Percentiles rank a stretch among this genome's conserved stretches.
phyloP scores from a whole-genome alignment of 768 basidiomycete genomes.

The Tylopilus balloui region DNA sequence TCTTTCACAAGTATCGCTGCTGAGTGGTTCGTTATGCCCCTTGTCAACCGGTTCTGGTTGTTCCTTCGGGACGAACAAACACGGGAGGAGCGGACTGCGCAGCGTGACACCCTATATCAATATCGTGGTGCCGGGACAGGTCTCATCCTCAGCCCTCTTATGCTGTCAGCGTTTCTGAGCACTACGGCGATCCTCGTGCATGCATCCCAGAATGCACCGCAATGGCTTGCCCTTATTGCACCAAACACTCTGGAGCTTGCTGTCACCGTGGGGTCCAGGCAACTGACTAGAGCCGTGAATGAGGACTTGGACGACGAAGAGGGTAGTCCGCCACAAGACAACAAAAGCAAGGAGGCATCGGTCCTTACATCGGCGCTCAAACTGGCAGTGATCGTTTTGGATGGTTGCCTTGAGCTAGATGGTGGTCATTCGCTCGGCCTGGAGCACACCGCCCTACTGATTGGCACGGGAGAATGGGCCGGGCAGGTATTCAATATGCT shows the following conservation, averaged over 20 bases:
- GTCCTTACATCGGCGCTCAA: constrained; percentile 76
- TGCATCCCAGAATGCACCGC: constrained; percentile 72
- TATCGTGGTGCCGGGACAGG: constrained; percentile 78
- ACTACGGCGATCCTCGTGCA: constrained; percentile 79
- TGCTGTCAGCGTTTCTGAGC: constrained; percentile 70
- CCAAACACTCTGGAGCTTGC: constrained; percentile 84
- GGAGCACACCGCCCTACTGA: constrained; percentile 67
- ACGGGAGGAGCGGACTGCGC: constrained; percentile 65
- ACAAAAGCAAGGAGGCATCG: constrained; percentile 56
- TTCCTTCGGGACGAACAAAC: constrained; percentile 83
- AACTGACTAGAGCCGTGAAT: constrained; percentile 43
- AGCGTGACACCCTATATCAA: constrained; percentile 46
- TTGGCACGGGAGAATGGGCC: constrained; percentile 81
- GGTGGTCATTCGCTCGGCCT: constrained; percentile 68
- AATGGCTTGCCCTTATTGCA: constrained; percentile 77
- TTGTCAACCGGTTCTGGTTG: constrained; percentile 94
- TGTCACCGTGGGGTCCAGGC: constrained; percentile 67
- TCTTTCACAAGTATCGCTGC: constrained; percentile 73
- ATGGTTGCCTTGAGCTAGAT: constrained; percentile 72
- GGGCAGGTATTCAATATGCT: constrained; percentile 56
- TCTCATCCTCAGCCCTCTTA: constrained; percentile 72
- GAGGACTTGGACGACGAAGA: constrained; percentile 34
- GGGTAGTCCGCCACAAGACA: constrained; percentile 14
- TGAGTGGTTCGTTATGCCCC: constrained; percentile 82
- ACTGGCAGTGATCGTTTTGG: constrained; percentile 69